phyloP scores from a whole-genome alignment of 768 basidiomycete genomes.

The Gloeostereum incarnatum region DNA sequence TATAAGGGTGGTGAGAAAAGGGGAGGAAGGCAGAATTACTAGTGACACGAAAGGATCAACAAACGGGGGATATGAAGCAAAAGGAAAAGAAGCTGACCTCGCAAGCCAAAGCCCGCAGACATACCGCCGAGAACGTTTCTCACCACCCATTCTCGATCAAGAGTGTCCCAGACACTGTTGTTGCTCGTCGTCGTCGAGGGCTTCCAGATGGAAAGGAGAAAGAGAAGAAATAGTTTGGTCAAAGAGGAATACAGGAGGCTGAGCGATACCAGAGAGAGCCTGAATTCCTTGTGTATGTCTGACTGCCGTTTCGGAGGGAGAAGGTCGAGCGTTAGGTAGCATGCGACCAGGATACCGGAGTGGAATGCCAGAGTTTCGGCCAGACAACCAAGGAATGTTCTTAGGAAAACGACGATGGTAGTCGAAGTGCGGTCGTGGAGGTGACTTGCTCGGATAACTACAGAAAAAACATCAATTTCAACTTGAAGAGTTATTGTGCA shows the following conservation, averaged over 20 bases:
- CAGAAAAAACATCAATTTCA: no score
- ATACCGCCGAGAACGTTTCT: constrained; percentile 79
- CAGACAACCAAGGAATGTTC: constrained; percentile 56
- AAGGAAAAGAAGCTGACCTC: constrained; percentile 37
- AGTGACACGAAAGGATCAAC: constrained; percentile 1
- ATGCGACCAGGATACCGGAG: constrained; percentile 49
- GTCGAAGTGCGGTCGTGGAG: no score
- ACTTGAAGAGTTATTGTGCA: no score
- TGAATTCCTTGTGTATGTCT: constrained; percentile 55
- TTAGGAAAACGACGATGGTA: constrained; percentile 42
- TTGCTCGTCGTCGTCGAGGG: constrained; percentile 66
- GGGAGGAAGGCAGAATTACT: constrained; percentile 77
- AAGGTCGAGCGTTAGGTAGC: constrained; percentile 40
- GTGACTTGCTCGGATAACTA: no score
- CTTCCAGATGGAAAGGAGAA: constrained; percentile 74
- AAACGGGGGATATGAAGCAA: neutral
- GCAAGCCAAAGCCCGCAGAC: constrained; percentile 79
- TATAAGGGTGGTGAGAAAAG: constrained; percentile 64
- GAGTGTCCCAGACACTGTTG: no score
- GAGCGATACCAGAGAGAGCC: constrained; percentile 71
- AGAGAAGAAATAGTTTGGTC: constrained; percentile 77
- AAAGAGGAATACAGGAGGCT: constrained; percentile 76
- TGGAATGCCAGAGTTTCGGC: constrained; percentile 77
- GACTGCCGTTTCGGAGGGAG: constrained; percentile 18
- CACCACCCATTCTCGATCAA: constrained; percentile 80